Base-by-base conservation (phyloP, 352 stramenopile species). In the Phytophthora constricta region DNA sequence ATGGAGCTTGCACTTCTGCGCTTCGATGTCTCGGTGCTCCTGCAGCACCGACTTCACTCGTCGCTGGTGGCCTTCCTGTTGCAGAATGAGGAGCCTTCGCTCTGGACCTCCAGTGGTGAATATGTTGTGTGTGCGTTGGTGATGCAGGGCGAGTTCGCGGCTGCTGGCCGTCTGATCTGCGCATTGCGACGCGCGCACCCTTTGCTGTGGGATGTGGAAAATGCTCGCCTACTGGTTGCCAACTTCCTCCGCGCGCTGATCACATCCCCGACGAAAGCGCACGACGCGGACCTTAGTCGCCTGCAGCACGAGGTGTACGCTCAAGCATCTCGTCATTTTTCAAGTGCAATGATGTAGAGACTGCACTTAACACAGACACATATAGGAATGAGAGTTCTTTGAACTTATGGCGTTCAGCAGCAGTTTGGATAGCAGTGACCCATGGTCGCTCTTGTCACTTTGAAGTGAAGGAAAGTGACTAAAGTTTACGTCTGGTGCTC, bases 51-150 rank as follows among this genome's bases (percentile, higher is more conserved):
- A 7, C 54, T 92, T 39, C 70, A 92, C 53, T 23, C 72, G 0
- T 45, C 70, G 0, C 31, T 92, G 4, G 66, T 89, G 25, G 51
- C 59, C 0, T 86, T 85, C 34, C n/a, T 85, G 37, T 31, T 79
- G 42, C 62, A 52, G 41, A 63, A 49, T 31, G n/a, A 33, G 23
- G 4, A 16, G 3, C 57, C 57, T 46, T 19, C 49, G 19, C 58
- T 76, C 13, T 94, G 84, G 82, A 94, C 80, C 2, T 89, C 84
- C 22, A 87, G 67, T 14, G 64, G 76, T 17, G 74, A 84, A 70
- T 94, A 90, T 31, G 73, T 86, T 19, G 70, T 92, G 13, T 92
- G 80, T 33, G 82, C 76, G 28, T 71, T 94, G n/a, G 79, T 92
- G 45, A 47, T 50, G 11, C 56, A 78, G 26, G 58, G 64, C 1